Conservation (phyloP, 495 filamentous ascomycete genomes). For the Neurospora africana region DNA sequence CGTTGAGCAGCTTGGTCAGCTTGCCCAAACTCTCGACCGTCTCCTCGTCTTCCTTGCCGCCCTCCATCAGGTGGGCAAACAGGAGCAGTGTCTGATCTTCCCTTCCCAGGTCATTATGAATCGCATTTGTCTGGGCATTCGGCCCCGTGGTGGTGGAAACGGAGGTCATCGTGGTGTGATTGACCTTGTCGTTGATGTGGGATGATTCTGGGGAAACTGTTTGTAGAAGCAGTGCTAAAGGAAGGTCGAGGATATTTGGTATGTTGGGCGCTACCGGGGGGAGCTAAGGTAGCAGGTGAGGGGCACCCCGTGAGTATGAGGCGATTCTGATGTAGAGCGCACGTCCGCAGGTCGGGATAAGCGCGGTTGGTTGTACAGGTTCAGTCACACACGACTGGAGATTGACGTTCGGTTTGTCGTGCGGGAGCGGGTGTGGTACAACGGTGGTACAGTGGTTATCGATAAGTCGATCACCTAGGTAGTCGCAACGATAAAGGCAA, state of each 20-base stretch:
- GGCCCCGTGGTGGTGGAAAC: background rate
- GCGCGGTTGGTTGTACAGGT: background rate
- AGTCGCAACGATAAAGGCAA: background rate
- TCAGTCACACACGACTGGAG: background rate
- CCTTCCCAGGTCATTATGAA: constrained; percentile 6
- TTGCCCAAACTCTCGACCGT: constrained; percentile 35
- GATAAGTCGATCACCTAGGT: background rate
- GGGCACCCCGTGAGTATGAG: background rate
- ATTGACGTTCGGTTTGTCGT: background rate
- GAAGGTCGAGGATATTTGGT: background rate
- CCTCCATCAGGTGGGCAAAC: constrained; percentile 45
- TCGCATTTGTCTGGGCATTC: constrained; percentile 1
- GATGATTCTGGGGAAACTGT: background rate
- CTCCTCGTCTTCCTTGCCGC: constrained; percentile 44
- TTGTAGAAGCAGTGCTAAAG: background rate
- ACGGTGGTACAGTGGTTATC: background rate
- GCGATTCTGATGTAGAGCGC: background rate
- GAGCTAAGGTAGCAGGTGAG: background rate
- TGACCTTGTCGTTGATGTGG: background rate
- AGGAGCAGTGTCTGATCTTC: constrained; percentile 41
- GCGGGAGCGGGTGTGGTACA: background rate
- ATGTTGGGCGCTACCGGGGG: background rate
- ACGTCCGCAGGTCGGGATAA: background rate
- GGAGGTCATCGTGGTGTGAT: background rate
- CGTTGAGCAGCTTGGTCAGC: constrained; percentile 41